A percentile compares a stretch with the other conserved stretches of the same genome.
Conservation (phyloP, 331 rosid genomes). For the Rosa hybrid region DNA sequence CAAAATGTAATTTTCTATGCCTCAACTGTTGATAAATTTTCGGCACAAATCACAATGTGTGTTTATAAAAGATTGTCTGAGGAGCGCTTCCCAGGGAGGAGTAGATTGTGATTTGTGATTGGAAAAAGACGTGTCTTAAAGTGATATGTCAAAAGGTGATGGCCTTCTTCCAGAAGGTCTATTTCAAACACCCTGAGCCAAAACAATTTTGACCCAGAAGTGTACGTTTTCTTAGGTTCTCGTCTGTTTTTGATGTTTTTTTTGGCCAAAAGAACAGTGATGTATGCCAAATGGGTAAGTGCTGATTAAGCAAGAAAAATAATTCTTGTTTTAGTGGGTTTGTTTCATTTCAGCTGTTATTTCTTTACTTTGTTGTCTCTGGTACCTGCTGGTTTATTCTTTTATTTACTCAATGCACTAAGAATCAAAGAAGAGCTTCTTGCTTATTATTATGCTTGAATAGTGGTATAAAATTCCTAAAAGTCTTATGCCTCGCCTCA, state of each 20-base stretch:
- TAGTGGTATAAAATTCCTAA: background rate
- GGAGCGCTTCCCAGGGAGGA: background rate
- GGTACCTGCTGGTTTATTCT: background rate
- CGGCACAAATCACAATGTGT: background rate
- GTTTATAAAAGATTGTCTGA: background rate
- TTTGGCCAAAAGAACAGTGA: background rate
- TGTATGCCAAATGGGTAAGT: background rate
- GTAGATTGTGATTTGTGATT: too few relatives aligned
- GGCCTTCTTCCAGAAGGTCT: background rate
- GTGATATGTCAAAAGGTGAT: background rate
- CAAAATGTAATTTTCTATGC: background rate
- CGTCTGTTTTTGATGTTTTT: background rate
- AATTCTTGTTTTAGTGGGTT: background rate
- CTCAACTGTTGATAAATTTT: background rate
- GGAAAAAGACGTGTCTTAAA: background rate
- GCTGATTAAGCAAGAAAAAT: background rate
- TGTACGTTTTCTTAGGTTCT: background rate
- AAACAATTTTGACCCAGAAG: background rate
- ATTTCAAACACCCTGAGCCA: background rate
- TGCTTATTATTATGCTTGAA: background rate
- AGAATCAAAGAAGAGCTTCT: background rate
- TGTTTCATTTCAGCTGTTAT: background rate
- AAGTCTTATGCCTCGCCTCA: background rate
- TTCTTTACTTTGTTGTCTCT: background rate
- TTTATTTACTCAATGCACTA: background rate